Base-by-base conservation (phyloP, 352 stramenopile species). In the Peronosclerospora sorghi region DNA sequence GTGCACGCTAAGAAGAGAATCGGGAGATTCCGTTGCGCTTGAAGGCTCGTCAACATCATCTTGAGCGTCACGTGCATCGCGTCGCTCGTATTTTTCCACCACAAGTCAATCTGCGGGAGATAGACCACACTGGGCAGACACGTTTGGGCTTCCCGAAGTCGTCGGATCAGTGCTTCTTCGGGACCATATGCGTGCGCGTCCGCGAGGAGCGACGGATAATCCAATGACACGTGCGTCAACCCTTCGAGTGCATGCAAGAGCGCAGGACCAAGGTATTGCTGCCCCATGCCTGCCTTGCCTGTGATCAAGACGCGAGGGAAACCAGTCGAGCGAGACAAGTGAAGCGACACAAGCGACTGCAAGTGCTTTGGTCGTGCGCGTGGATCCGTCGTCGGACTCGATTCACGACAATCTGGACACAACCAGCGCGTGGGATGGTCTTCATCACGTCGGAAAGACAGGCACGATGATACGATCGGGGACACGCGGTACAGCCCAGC, bases 1-100 rank as follows among this genome's bases (percentile, higher is more conserved):
- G 79, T 85, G 20, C 65, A 79, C 1, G 80, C 77, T n/a, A 93
- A 51, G 39, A 93, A 85, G 18, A 93, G 41, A 4, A 93, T 59
- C 0, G 80, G 74, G 1, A 93, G 44, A 35, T 83, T 83, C 4
- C 69, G 47, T 21, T 76, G 72, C 20, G 60, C 63, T 49, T 88
- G 74, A 56, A 85, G 68, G 48, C 71, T 68, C 56, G 71, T 71
- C 19, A 93, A 51, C 73, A 90, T 77, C 71, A 92, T 84, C 59
- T 85, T 82, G 17, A 92, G 56, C 0, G 72, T 64, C 28, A 73
- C 34, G 36, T 88, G 75, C 69, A 88, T 84, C 2, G 75, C 76
- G 19, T 84, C 71, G 14, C 38, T 72, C 24, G 73, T 83, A 32
- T 86, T 75, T 15, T 67, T 63, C 74, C 71, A 90, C 73, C 73